Evolutionary conservation across 1,139 yeast species (phyloP).

Genomic region (Blastobotrys petasosporus): DNA sequence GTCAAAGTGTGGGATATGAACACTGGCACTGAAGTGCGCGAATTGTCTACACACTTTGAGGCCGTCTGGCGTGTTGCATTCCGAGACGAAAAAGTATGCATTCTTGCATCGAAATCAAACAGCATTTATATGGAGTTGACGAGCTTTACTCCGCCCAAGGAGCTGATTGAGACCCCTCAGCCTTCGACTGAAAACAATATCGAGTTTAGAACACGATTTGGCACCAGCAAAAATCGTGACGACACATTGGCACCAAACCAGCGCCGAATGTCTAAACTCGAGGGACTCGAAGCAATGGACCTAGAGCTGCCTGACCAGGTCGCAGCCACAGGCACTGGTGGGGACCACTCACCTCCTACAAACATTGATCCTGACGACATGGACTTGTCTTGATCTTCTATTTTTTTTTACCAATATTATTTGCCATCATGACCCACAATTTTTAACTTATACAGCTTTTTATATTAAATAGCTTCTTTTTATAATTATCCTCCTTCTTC

Average conservation of each 20-base stretch:
- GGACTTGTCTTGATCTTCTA: conserved; percentile 12
- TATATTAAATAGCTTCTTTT: background rate
- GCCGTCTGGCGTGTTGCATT: conserved; percentile 42
- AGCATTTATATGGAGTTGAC: conserved; percentile 36
- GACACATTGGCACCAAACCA: conserved; percentile 5
- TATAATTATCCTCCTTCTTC: background rate
- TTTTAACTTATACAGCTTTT: background rate
- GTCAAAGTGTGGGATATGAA: conserved; percentile 90
- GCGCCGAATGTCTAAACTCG: background rate
- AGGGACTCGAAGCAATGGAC: conserved; percentile 2
- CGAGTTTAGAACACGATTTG: background rate
- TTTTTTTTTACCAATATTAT: too few species aligned
- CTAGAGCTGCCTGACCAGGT: background rate
- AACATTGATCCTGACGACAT: conserved; percentile 4
- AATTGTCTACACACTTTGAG: conserved; percentile 34
- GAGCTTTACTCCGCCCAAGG: conserved; percentile 31
- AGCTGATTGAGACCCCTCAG: conserved; percentile 11
- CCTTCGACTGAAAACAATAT: conserved; percentile 3
- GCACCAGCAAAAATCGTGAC: background rate
- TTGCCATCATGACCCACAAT: too few species aligned
- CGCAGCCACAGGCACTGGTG: background rate
- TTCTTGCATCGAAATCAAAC: conserved; percentile 34
- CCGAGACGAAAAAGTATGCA: conserved; percentile 37
- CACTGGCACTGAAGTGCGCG: conserved; percentile 52
- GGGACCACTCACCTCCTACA: conserved; percentile 1